phyloP scores from a whole-genome alignment of 2,329 filamentous ascomycete genomes.

The Colletotrichum sp. region DNA sequence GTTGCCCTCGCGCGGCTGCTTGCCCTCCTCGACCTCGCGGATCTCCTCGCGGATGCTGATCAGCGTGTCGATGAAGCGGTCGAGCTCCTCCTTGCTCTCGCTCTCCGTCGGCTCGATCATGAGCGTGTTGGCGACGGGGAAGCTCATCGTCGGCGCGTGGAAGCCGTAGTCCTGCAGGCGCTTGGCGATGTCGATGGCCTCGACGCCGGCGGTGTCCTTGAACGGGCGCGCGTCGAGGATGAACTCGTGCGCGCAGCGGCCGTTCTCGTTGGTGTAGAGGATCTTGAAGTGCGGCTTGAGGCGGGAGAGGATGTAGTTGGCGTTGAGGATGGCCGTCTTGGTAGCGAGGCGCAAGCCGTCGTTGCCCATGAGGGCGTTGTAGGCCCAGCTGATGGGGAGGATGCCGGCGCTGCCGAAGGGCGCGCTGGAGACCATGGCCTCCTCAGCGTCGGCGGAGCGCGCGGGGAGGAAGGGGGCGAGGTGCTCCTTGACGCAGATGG shows the following conservation, averaged over 20 bases:
- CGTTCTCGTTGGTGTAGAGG: slow-evolving; percentile 89
- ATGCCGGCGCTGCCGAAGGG: slow-evolving; percentile 90
- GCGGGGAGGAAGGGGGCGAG: slow-evolving; percentile 78
- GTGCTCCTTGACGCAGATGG: slow-evolving; percentile 88
- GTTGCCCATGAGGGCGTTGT: slow-evolving; percentile 91
- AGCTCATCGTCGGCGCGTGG: slow-evolving; percentile 96
- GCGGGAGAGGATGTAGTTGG: slow-evolving; percentile 92
- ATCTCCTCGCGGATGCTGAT: slow-evolving; percentile 89
- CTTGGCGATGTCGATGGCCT: slow-evolving; percentile 95
- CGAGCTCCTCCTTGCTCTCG: slow-evolving; percentile 89
- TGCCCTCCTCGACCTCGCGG: slow-evolving; percentile 78
- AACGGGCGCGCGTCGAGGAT: slow-evolving; percentile 90
- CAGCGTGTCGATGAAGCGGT: slow-evolving; percentile 89
- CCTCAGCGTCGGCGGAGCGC: slow-evolving; percentile 30
- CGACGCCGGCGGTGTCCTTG: slow-evolving; percentile 80
- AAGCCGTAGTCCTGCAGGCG: slow-evolving; percentile 97
- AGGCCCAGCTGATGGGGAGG: slow-evolving; percentile 91
- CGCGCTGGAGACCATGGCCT: slow-evolving; percentile 76
- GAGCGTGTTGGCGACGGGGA: slow-evolving; percentile 91
- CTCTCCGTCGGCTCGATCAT: slow-evolving; percentile 99
- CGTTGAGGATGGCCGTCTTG: slow-evolving; percentile 91
- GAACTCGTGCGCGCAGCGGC: slow-evolving; percentile 95
- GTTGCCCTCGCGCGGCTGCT: slow-evolving; percentile 75
- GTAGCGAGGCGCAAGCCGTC: slow-evolving; percentile 87
- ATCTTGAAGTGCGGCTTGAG: slow-evolving; percentile 87